Evolutionary conservation across 768 basidiomycete species (phyloP).

Genomic region (Saitozyma sp.): DNA sequence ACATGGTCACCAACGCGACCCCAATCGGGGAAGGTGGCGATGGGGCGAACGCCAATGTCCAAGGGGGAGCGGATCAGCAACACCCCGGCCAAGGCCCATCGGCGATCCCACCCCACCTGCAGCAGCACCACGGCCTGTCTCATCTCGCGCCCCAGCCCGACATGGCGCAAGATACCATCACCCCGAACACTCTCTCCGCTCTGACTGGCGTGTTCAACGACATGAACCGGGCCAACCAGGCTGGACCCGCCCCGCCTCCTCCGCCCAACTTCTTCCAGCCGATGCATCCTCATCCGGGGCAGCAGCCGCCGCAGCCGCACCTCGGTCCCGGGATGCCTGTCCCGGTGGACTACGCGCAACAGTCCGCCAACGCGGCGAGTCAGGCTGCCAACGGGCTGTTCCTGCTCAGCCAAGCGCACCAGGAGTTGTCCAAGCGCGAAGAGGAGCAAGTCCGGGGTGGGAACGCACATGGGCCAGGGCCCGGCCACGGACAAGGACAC

Average conservation of each 20-base stretch:
- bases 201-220: constrained; percentile 74
- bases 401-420: constrained; percentile 89
- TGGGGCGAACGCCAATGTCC: constrained; percentile 10
- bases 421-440: constrained; percentile 94
- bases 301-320: constrained; percentile 11
- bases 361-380: constrained; percentile 62
- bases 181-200: constrained; percentile 71
- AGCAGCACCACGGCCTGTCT: constrained; percentile 27
- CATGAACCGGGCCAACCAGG: constrained; percentile 39
- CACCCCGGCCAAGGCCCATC: constrained; percentile 20
- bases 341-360: constrained; percentile 49
- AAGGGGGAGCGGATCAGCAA: constrained; percentile 3
- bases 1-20: constrained; percentile 75
- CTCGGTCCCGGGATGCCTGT: constrained; percentile 18
- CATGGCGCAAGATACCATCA: constrained; percentile 55
- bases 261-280: constrained; percentile 13
- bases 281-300: constrained; percentile 3
- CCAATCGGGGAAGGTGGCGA: constrained; percentile 33
- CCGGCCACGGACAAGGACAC: neutral
- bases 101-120: constrained; percentile 40
- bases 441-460: constrained; percentile 55
- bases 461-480: constrained; percentile 7
- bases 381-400: constrained; percentile 89
- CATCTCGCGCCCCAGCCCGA: constrained; percentile 27
- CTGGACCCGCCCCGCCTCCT: constrained; percentile 10